Base-by-base conservation (phyloP, 768 basidiomycete species). In the Tricholoma flavovirens region DNA sequence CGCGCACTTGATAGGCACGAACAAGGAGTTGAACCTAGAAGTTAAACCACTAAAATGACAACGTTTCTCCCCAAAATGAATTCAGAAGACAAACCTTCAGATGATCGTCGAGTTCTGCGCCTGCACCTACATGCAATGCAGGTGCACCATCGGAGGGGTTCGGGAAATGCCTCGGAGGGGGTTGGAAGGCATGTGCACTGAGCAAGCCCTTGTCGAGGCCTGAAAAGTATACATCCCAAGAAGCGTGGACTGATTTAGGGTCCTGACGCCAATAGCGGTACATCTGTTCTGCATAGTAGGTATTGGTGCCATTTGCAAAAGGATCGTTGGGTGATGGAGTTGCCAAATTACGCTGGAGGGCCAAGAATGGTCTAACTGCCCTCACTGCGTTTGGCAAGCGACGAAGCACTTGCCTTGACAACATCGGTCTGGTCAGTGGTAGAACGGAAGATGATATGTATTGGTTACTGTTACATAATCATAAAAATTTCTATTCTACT, bases 1-100 rank as follows among this genome's bases (percentile, higher is more conserved):
- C 97, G 57, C 96, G 90, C 15, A 99, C 97, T 84, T 99, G 97
- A 74, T 97, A 99, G 3, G 97, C 97, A 55, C 97, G 88, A 52
- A 98, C 93, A 55, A 99, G 86, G 26, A 98, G 82, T 89, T 99
- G 97, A 15, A 93, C 88, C 96, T 98, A 67, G 2, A 22, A 29
- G 21, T 19, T 59, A n/a, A 15, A 48, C 24, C 24, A n/a, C 49
- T 11, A 42, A 55, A 19, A 61, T 24, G 24, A 40, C 26, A 29
- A 29, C 59, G 5, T 55, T 43, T 24, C 50, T 52, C 15, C 19
- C 29, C n/a, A 51, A 42, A 45, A 63, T 35, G 12, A 51, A 36
- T 53, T 21, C 1, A 26, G 33, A 26, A 14, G 7, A 57, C 75
- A 53, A 55, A 93, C 96, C 82, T 97, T 99, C 55, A 99, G 74